Evolutionary conservation across 2,329 filamentous ascomycete genomes (phyloP).

Genomic region (Juglanconis sp.): DNA sequence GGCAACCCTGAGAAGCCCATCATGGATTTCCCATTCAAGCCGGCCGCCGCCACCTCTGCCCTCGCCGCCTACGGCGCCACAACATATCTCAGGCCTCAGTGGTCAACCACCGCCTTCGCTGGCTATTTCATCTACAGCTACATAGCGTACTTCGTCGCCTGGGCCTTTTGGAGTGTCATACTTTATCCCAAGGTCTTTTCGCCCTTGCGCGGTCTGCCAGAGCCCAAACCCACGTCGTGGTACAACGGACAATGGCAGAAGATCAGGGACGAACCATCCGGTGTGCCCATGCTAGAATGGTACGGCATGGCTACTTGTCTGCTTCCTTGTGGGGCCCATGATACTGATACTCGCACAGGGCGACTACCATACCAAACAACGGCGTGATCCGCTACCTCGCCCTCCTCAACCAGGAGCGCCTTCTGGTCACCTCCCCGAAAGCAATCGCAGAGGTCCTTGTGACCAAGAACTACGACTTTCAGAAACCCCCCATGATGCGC

Average conservation of each 20-base stretch:
- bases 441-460: constrained; percentile 68
- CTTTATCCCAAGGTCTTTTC: constrained; percentile 50
- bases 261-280: constrained; percentile 38
- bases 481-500: constrained; percentile 57
- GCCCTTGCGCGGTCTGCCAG: constrained; percentile 46
- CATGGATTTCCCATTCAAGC: constrained; percentile 27
- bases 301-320: constrained; percentile 24
- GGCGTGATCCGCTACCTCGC: constrained; percentile 67
- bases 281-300: constrained; percentile 47
- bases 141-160: constrained; percentile 32
- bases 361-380: constrained; percentile 59
- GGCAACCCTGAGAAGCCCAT: neutral
- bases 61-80: constrained; percentile 30
- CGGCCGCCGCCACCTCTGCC: constrained; percentile 27
- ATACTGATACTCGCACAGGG: constrained; percentile 40
- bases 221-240: constrained; percentile 40
- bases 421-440: constrained; percentile 61
- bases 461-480: constrained; percentile 66
- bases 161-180: constrained; percentile 39
- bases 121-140: constrained; percentile 34
- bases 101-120: constrained; percentile 31
- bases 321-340: neutral
- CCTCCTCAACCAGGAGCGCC: constrained; percentile 59
- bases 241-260: constrained; percentile 45
- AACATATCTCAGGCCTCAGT: constrained; percentile 24